Evolutionary conservation across 1,284 basidiomycete genomes (phyloP).

Genomic region (Chiua sp.): DNA sequence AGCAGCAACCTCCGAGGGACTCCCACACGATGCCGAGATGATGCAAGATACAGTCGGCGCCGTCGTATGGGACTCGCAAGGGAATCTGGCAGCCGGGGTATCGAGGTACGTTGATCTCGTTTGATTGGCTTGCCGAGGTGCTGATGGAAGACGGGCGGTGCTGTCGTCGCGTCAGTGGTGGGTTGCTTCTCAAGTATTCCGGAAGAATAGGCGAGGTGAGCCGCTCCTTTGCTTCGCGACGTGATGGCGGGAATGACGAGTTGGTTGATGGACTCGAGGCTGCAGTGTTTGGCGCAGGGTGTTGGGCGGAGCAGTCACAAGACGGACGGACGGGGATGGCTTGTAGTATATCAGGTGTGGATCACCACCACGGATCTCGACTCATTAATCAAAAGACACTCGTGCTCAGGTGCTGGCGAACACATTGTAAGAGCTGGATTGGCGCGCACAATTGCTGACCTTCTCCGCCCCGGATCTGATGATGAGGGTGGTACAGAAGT

Average conservation of each 20-base stretch:
- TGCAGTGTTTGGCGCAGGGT: slow-evolving; percentile 68
- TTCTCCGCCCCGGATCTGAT: slow-evolving; percentile 27
- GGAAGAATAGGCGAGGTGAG: slow-evolving; percentile 75
- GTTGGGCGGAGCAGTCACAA: slow-evolving; percentile 60
- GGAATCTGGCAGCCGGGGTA: slow-evolving; percentile 67
- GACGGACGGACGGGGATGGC: slow-evolving; percentile 46
- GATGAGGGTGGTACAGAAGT: slow-evolving; percentile 27
- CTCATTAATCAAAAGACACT: slow-evolving; percentile 43
- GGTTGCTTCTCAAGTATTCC: slow-evolving; percentile 70
- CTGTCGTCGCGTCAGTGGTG: slow-evolving; percentile 53
- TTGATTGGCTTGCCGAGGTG: background rate
- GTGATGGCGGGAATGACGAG: background rate
- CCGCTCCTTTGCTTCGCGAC: background rate
- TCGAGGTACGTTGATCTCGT: slow-evolving; percentile 57
- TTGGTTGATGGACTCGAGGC: slow-evolving; percentile 45
- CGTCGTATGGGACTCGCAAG: slow-evolving; percentile 52
- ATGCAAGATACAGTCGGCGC: slow-evolving; percentile 82
- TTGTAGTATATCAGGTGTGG: slow-evolving; percentile 72
- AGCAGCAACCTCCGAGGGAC: background rate
- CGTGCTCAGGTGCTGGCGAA: slow-evolving; percentile 57
- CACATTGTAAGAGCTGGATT: slow-evolving; percentile 51
- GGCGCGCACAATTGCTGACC: slow-evolving; percentile 49
- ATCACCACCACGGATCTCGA: slow-evolving; percentile 39
- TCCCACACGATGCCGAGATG: slow-evolving; percentile 15
- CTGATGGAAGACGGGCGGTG: too few relatives aligned